Base-by-base conservation (phyloP, 1,284 basidiomycete genomes). In the Rhodotorula sp. region DNA sequence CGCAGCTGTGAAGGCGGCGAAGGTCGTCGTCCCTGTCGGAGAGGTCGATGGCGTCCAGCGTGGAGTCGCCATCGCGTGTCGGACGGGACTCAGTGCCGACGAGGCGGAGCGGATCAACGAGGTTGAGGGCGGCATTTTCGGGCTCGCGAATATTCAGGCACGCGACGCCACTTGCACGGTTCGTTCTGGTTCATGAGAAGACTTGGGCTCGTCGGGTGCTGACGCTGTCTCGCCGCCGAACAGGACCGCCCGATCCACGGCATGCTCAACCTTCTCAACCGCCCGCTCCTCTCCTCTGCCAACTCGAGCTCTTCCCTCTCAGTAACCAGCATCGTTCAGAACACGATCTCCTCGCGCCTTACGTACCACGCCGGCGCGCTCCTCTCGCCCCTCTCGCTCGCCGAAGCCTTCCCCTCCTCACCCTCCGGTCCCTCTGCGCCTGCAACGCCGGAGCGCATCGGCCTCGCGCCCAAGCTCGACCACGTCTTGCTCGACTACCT, bases 401-500 rank as follows among this genome's bases (percentile, higher is more conserved):
- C 49, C 21, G 25, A 45, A 8, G 50, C 34, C 34, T 34, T 34
- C 34, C 5, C 34, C 34, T 34, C 34, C 5, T 34, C 52, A 0
- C 27, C 67, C 5, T 8, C 60, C 23, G 56, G 66, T 12, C 48
- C 67, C 8, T 60, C 62, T 1, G 9, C 45, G 1, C 41, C 52
- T 13, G 16, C 60, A 3, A 61, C 63, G 17, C 48, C 68, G 49
- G 74, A 73, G 50, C 63, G 48, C 4, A 74, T 72, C 44, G 75
- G 75, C 9, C 58, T 66, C 19, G 34, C 67, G 49, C 44, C 54
- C 21, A 49, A 25, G 3, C 45, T 76, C 54, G 71, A 76, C 45
- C 68, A 72, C 60, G 68, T 76, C 34, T 50, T 76, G 4, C 65
- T 74, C 67, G 68, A 68, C 21, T 73, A 64, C 44, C 66, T 76